A percentile compares a stretch with the other conserved stretches of the same genome.
phyloP scores from a whole-genome alignment of 495 filamentous ascomycete genomes.

The Xylaria grammica region DNA sequence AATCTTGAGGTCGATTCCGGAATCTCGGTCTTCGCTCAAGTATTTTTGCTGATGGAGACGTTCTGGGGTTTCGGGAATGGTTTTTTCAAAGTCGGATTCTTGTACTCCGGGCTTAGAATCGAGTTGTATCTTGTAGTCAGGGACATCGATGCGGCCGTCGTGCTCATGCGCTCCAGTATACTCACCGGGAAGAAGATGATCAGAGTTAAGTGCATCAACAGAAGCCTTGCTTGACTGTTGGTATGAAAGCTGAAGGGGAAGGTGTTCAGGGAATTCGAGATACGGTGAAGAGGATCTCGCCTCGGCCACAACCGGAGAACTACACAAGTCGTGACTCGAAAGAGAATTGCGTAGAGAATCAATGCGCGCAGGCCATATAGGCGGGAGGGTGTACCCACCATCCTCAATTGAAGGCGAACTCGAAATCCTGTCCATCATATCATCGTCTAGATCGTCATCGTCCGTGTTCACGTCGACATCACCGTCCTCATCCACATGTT shows the following conservation, averaged over 20 bases:
- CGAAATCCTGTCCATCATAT: conserved; percentile 97
- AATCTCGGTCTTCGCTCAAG: conserved; percentile 15
- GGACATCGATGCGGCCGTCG: conserved; percentile 31
- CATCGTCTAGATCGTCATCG: conserved; percentile 75
- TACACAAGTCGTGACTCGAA: conserved; percentile 31
- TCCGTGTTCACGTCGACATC: conserved; percentile 72
- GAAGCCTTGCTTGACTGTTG: conserved; percentile 46
- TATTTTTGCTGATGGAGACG: conserved; percentile 5
- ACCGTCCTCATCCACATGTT: conserved; percentile 67
- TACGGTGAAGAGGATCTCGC: conserved; percentile 60
- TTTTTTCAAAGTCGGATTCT: conserved; percentile 18
- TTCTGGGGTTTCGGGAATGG: conserved; percentile 22
- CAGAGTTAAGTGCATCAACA: conserved; percentile 39
- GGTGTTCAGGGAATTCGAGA: conserved; percentile 54
- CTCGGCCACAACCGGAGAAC: conserved; percentile 34
- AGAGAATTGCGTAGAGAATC: conserved; percentile 46
- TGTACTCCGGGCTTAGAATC: conserved; percentile 25
- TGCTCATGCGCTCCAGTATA: conserved; percentile 46
- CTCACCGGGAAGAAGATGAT: conserved; percentile 69
- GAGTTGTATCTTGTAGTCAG: conserved; percentile 27
- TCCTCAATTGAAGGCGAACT: conserved; percentile 98
- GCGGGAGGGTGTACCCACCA: conserved; percentile 70
- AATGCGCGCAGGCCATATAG: conserved; percentile 44
- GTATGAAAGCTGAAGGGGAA: conserved; percentile 43
- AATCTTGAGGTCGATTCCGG: conserved; percentile 18